phyloP scores from a whole-genome alignment of 2,329 filamentous ascomycete genomes.

The Helicocarpus griseus region DNA sequence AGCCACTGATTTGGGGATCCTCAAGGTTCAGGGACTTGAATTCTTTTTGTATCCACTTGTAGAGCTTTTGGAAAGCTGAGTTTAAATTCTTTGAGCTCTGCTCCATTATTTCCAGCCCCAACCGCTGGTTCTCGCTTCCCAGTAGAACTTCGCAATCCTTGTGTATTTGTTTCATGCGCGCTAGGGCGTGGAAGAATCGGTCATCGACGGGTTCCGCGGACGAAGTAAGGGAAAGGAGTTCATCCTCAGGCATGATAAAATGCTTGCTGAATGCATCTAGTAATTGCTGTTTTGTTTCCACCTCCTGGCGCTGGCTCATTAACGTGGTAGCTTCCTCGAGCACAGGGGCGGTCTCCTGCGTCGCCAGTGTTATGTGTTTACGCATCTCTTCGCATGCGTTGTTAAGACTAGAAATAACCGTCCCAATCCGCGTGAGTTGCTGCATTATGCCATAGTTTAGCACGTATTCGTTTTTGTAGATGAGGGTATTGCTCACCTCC shows the following conservation, averaged over 20 bases:
- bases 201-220: conserved; percentile 76
- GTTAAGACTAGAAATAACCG: conserved; percentile 68
- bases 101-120: conserved; percentile 86
- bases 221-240: conserved; percentile 64
- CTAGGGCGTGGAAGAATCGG: conserved; percentile 67
- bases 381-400: conserved; percentile 72
- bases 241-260: conserved; percentile 76
- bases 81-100: conserved; percentile 80
- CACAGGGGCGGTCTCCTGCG: conserved; percentile 62
- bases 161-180: conserved; percentile 75
- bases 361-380: conserved; percentile 63
- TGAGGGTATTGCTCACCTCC: conserved; percentile 49
- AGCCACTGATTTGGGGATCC: conserved; percentile 80
- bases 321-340: conserved; percentile 68
- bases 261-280: conserved; percentile 68
- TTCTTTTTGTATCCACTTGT: conserved; percentile 87
- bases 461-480: neutral
- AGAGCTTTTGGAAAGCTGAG: conserved; percentile 86
- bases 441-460: conserved; percentile 28
- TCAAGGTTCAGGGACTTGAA: conserved; percentile 89
- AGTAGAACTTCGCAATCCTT: conserved; percentile 82
- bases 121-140: conserved; percentile 77
- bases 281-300: conserved; percentile 71
- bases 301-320: conserved; percentile 60
- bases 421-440: conserved; percentile 80